Conservation (phyloP, 2,329 filamentous ascomycete genomes). For the Alternaria triticina region DNA sequence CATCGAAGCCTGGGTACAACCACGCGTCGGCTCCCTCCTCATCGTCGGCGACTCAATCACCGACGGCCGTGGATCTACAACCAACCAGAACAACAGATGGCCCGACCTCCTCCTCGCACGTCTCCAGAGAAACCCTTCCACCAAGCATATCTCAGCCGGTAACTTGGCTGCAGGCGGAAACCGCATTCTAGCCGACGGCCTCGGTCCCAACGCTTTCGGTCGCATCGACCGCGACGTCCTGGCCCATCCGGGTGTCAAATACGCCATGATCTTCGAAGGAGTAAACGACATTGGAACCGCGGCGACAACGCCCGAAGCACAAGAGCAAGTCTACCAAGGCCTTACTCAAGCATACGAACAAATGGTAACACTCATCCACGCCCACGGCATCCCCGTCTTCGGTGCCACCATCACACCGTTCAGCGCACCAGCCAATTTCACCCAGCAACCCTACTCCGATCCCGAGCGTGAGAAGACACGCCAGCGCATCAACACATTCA, state of each 20-base stretch:
- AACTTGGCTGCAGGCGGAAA: conserved; percentile 76
- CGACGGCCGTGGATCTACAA: conserved; percentile 66
- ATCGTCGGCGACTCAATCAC: conserved; percentile 71
- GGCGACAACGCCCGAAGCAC: conserved; percentile 52
- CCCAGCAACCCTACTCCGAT: conserved; percentile 31
- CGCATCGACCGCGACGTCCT: conserved; percentile 71
- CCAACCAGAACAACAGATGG: conserved; percentile 64
- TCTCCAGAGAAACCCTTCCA: conserved; percentile 51
- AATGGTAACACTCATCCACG: conserved; percentile 62
- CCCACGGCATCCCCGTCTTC: conserved; percentile 63
- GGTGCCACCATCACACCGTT: conserved; percentile 73
- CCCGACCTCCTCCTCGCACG: conserved; percentile 50
- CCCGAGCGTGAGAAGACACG: conserved; percentile 63
- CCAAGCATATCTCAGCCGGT: conserved; percentile 61
- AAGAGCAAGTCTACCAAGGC: conserved; percentile 56
- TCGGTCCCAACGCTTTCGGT: conserved; percentile 66
- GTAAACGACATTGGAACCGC: conserved; percentile 68
- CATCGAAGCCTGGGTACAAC: conserved; percentile 62
- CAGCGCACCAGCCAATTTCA: conserved; percentile 45
- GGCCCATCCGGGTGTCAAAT: conserved; percentile 62
- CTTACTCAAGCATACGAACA: conserved; percentile 66
- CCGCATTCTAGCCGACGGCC: conserved; percentile 65
- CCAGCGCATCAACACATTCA: conserved; percentile 66
- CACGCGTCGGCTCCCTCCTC: conserved; percentile 54
- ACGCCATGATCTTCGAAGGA: conserved; percentile 71